These are phyloP conservation scores for Linderniella brevidens DNA, from an alignment of 257 asterid genomes.

Conservation along the genomic window DNA sequence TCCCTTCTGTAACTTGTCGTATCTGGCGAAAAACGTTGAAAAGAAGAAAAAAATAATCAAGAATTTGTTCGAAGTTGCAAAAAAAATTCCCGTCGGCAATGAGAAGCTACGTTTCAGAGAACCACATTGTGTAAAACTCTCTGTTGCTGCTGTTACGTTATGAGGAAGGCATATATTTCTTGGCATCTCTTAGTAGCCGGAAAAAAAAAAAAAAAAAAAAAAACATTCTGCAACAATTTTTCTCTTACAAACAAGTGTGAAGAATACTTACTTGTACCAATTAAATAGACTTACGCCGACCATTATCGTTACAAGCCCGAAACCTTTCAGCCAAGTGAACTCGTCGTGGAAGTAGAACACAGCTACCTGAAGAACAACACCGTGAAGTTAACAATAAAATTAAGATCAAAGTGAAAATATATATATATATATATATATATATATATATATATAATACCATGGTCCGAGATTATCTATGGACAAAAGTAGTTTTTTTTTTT, in stretches of 20 bases:
- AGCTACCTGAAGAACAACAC: constrained; percentile 52
- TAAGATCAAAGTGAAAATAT: no score
- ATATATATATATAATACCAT: no score
- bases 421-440: no score
- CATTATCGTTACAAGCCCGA: constrained; percentile 69
- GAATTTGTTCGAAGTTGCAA: not conserved
- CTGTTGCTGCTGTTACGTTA: no score
- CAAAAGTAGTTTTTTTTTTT: no score
- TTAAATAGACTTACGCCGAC: constrained; percentile 85
- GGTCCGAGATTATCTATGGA: no score
- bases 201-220: not conserved
- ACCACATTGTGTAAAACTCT: no score
- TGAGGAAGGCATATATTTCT: no score
- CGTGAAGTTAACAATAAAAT: no score
- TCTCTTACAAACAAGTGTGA: not conserved
- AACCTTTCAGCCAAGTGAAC: constrained; percentile 81
- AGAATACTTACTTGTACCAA: constrained; percentile 94
- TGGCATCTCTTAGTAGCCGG: no score
- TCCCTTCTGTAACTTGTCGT: constrained; percentile 53
- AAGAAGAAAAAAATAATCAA: not conserved
- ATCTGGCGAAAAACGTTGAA: constrained; percentile 22
- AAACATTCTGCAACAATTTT: no score
- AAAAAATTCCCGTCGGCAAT: no score
- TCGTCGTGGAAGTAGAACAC: constrained; percentile 88
- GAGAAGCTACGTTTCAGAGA: not conserved